Conservation (phyloP, 345 rosid genomes). For the Atalantia buxifolia region DNA sequence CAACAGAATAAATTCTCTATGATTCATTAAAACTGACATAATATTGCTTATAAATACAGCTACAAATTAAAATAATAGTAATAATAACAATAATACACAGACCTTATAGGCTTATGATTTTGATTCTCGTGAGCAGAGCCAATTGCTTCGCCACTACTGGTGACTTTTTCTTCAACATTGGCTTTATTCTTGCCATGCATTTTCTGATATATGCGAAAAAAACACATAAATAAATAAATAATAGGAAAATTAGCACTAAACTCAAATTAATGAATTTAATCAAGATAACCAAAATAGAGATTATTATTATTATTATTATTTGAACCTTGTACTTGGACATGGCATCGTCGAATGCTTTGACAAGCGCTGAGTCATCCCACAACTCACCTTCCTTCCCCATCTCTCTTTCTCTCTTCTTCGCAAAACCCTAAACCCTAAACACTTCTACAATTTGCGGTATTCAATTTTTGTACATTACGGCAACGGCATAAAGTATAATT, state of each 20-base stretch:
- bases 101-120: slow-evolving; percentile 24
- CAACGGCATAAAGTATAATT: no score
- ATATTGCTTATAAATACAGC: neutral
- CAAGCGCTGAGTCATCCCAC: slow-evolving; percentile 64
- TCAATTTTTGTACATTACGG: no score
- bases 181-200: slow-evolving; percentile 35
- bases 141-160: neutral
- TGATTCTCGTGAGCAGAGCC: slow-evolving; percentile 12
- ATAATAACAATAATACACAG: neutral
- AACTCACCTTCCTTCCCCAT: slow-evolving; percentile 52
- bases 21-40: neutral
- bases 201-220: slow-evolving; percentile 19
- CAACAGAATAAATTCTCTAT: neutral
- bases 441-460: no score
- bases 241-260: neutral
- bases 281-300: neutral
- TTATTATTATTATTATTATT: no score
- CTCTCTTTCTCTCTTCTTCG: neutral
- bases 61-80: no score
- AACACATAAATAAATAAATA: no score
- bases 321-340: slow-evolving; percentile 54
- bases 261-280: neutral
- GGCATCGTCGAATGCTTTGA: slow-evolving; percentile 62
- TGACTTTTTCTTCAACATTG: neutral
- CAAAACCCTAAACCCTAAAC: neutral